Conservation (phyloP, 1,284 basidiomycete species). For the Paramarasmius palmivorus region DNA sequence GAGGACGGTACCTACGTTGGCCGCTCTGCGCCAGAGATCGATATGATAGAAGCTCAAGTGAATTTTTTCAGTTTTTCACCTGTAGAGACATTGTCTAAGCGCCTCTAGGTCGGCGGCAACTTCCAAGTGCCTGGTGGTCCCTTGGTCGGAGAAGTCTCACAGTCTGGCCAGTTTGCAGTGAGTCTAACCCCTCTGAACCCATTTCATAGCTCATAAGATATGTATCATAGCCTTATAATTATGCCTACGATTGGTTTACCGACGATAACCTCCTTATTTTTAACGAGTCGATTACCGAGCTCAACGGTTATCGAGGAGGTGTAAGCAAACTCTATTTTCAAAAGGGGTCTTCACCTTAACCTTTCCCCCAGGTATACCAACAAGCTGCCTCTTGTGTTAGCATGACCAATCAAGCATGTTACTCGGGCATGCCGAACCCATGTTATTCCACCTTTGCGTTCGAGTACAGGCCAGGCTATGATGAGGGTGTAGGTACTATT, state of each 20-base stretch:
- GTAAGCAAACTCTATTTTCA: too few relatives aligned
- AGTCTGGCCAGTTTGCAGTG: slow-evolving; percentile 69
- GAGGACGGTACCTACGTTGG: slow-evolving; percentile 65
- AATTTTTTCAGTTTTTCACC: too few relatives aligned
- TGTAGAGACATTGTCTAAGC: too few relatives aligned
- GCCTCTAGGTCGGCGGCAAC: slow-evolving; percentile 28
- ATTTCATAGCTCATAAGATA: slow-evolving; percentile 41
- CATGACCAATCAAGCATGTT: slow-evolving; percentile 26
- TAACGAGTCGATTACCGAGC: slow-evolving; percentile 44
- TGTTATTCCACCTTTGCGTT: slow-evolving; percentile 17
- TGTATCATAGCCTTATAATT: slow-evolving; percentile 40
- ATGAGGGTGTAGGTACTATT: background rate
- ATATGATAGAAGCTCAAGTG: slow-evolving; percentile 78
- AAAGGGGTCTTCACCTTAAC: too few relatives aligned
- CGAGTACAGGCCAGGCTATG: slow-evolving; percentile 18
- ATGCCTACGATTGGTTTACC: slow-evolving; percentile 49
- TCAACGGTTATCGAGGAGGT: slow-evolving; percentile 58
- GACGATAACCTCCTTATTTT: slow-evolving; percentile 46
- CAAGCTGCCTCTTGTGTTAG: slow-evolving; percentile 61
- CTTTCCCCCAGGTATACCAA: too few relatives aligned
- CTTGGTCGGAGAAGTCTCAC: slow-evolving; percentile 52
- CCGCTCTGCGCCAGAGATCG: slow-evolving; percentile 75
- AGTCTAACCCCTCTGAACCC: slow-evolving; percentile 40
- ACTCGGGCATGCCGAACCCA: slow-evolving; percentile 8
- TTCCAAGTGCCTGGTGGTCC: slow-evolving; percentile 16